Base-by-base conservation (phyloP, 2,329 filamentous ascomycete species). In the Microthyrium microscopicum region DNA sequence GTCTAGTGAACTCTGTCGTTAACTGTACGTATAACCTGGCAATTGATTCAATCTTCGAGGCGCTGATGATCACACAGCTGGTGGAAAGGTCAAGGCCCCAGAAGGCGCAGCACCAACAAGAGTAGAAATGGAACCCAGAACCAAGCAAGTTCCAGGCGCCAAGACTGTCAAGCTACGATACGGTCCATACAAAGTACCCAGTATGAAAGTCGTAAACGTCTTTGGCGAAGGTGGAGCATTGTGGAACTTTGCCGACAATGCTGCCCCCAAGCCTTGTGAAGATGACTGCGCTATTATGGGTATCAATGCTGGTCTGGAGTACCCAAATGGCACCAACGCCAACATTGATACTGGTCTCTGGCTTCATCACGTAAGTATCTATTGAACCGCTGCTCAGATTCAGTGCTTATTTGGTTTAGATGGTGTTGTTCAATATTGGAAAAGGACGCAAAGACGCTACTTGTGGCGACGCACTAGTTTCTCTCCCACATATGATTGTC, bases 361-460 rank as follows among this genome's bases (percentile, higher is more conserved):
- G 69, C 6, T 73, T 15, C 31, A 33, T 20, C 31, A 33, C 21
- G 31, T 33, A 17, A 5, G 7, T 21, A 3, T 19, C 22, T n/a
- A 26, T 7, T 22, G 7, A 7, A 6, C 19, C 6, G 16, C 17
- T 4, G 4, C 9, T 17, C 6, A 33, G 3, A 33, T 25, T 33
- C 15, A 29, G 9, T 2, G 7, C 24, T 16, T 16, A 17, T 13
- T 2, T 34, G 8, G 8, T 7, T 20, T 29, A 36, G 34, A 18
- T 33, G 6, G 34, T 36, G 13, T 21, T 19, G 9, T 36, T 36
- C 21, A 22, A 16, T 18, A 24, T 36, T 12, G 34, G 34, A 12
- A 29, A 29, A 9, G 29, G 34, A 24, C 29, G 34, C 11, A 12
- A n/a, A 15, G 34, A 36, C 16, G 34, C 29, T 12, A 36, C 34